Evolutionary conservation across 2,329 filamentous ascomycete species (phyloP).

Genomic region (Alternaria triticimaculans): DNA sequence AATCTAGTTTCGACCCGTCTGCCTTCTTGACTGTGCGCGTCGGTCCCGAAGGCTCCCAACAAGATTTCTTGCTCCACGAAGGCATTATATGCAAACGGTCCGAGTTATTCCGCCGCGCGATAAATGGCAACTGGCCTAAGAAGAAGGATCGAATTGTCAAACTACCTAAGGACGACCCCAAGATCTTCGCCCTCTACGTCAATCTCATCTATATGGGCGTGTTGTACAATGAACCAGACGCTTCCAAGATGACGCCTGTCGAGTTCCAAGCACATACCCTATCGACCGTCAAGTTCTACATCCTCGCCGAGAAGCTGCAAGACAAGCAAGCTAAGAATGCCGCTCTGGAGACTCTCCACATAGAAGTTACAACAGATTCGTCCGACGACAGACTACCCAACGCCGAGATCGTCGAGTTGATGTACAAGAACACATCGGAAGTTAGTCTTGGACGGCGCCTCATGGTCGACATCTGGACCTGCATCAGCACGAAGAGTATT

Average conservation of each 20-base stretch:
- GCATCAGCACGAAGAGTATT: accelerated
- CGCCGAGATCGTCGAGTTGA: background rate
- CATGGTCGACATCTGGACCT: background rate
- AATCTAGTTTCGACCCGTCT: background rate
- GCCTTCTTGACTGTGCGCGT: background rate
- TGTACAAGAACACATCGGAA: background rate
- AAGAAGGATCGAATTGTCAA: background rate
- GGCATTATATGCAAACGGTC: background rate
- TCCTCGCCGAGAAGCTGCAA: background rate
- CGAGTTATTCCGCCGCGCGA: background rate
- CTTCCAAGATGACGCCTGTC: accelerated
- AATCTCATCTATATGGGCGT: background rate
- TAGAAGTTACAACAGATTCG: too few relatives aligned
- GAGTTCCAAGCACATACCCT: background rate
- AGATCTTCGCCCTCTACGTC: background rate
- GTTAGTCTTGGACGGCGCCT: background rate
- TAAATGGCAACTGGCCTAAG: background rate
- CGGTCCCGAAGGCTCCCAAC: background rate
- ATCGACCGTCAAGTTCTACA: background rate
- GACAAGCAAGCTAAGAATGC: background rate
- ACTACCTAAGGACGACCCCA: background rate
- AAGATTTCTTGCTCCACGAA: background rate
- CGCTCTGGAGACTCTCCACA: background rate
- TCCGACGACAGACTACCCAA: background rate
- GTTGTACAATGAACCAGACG: background rate